These are phyloP conservation scores for Brassica cretica DNA, from an alignment of 345 rosid species.

Conservation along the genomic window DNA sequence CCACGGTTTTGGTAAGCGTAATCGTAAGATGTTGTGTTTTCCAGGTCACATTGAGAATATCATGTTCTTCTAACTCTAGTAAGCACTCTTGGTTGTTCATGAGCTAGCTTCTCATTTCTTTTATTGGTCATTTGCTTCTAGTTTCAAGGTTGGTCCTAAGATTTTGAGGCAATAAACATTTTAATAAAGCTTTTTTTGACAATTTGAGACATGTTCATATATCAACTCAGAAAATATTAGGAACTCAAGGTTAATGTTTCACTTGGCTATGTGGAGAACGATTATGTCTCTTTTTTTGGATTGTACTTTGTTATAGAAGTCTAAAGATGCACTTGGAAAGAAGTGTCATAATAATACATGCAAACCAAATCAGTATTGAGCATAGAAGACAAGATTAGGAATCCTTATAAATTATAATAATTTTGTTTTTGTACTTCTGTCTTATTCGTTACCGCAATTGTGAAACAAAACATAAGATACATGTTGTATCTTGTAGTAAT, in stretches of 20 bases:
- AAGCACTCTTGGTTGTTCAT: not conserved
- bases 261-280: not conserved
- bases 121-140: not conserved
- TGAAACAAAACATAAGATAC: constrained; percentile 18
- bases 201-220: not conserved
- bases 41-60: constrained; percentile 14
- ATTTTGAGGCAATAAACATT: too few species aligned
- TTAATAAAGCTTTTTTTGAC: too few species aligned
- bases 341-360: not conserved
- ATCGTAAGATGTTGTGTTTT: not conserved
- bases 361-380: not conserved
- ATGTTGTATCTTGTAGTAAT: constrained; percentile 16
- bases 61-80: not conserved
- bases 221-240: not conserved
- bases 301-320: not conserved
- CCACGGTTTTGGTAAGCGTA: not conserved
- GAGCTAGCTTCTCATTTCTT: not conserved
- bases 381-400: not conserved
- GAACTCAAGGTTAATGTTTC: not conserved
- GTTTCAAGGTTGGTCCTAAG: too few species aligned
- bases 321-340: not conserved
- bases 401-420: not conserved
- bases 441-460: constrained; percentile 3
- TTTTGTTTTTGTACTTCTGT: constrained; percentile 1
- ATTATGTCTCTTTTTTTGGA: not conserved